A percentile compares a stretch with the other conserved stretches of the same genome.
Evolutionary conservation across 768 basidiomycete genomes (phyloP).

Genomic region (Podaxis sp.): DNA sequence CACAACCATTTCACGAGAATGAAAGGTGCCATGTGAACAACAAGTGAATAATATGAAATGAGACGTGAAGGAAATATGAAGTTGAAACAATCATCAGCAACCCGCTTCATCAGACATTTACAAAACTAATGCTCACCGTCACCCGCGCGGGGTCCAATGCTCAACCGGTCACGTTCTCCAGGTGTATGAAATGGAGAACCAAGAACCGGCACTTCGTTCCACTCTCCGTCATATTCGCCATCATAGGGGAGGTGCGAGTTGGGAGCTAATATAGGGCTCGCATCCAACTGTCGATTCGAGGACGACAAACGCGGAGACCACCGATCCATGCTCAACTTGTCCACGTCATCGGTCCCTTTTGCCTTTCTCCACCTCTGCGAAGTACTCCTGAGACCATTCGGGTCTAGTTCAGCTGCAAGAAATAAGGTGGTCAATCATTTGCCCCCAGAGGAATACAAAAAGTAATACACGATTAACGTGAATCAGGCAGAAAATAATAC

Average conservation of each 20-base stretch:
- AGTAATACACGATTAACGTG: too few relatives aligned
- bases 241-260: background rate
- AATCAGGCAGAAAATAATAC: background rate
- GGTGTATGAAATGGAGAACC: conserved; percentile 6
- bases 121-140: background rate
- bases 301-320: background rate
- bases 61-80: background rate
- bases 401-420: background rate
- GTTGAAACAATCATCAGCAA: background rate
- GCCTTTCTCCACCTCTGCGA: background rate
- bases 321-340: background rate
- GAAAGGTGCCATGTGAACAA: too few relatives aligned
- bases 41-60: background rate
- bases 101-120: too few relatives aligned
- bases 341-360: background rate
- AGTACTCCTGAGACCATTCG: background rate
- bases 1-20: too few relatives aligned
- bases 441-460: background rate
- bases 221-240: background rate
- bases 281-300: background rate
- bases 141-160: background rate
- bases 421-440: background rate
- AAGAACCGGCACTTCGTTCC: background rate
- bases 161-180: background rate
- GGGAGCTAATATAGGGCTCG: background rate